These are phyloP conservation scores for Apiotrichum sp. DNA, from an alignment of 1,284 basidiomycete genomes.

Conservation along the genomic window DNA sequence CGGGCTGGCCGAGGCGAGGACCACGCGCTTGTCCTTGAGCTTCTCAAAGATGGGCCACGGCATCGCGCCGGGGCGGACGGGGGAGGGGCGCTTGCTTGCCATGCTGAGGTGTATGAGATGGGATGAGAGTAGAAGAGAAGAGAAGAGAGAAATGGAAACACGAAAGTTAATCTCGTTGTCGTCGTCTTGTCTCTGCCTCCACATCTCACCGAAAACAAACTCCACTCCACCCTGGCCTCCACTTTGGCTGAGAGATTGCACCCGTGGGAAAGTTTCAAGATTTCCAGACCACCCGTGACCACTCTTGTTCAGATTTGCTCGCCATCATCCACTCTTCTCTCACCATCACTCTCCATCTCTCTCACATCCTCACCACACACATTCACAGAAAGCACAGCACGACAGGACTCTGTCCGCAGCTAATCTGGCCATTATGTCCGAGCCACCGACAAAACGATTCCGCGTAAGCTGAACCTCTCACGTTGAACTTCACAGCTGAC, in stretches of 20 bases:
- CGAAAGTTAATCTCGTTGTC: too few relatives aligned
- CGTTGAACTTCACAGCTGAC: background rate
- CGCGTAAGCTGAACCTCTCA: conserved; percentile 21
- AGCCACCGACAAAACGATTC: conserved; percentile 43
- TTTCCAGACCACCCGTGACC: background rate
- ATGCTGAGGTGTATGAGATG: background rate
- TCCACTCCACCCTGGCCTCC: background rate
- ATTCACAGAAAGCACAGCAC: background rate
- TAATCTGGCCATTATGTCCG: conserved; percentile 20
- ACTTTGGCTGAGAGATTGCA: too few relatives aligned
- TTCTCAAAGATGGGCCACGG: conserved; percentile 63
- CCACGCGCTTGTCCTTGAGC: conserved; percentile 62
- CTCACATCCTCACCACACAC: background rate
- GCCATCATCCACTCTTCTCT: background rate
- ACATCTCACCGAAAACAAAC: too few relatives aligned
- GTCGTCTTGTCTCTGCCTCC: too few relatives aligned
- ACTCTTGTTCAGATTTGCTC: background rate
- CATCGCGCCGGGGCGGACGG: conserved; percentile 66
- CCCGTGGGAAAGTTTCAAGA: background rate
- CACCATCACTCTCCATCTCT: background rate
- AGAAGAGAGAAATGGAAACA: background rate
- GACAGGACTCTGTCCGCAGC: too few relatives aligned
- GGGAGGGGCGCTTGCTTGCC: conserved; percentile 20
- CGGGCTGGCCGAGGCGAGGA: conserved; percentile 80
- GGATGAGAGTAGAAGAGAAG: background rate